Percentiles rank a stretch among this genome's conserved stretches.
Evolutionary conservation across 2,329 filamentous ascomycete species (phyloP).

Genomic region (Akanthomyces lecanii): DNA sequence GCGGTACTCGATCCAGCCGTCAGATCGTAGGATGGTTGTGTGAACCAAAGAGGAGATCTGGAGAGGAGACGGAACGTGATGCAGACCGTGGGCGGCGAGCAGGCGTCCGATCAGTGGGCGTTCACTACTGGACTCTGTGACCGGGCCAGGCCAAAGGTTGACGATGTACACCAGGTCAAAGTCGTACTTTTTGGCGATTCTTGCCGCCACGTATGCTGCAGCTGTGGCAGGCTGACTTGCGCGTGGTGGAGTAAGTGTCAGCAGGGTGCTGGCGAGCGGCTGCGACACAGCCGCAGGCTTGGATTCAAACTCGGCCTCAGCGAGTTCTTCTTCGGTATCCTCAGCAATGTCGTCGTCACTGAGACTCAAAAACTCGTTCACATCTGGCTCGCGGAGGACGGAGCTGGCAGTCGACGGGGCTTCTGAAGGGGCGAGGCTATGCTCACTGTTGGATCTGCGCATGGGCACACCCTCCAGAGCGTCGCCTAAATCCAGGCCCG

Average conservation of each 20-base stretch:
- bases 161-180: conserved; percentile 58
- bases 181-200: conserved; percentile 52
- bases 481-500: conserved; percentile 26
- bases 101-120: conserved; percentile 44
- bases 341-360: conserved; percentile 58
- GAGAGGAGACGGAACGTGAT: conserved; percentile 48
- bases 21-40: conserved; percentile 43
- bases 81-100: conserved; percentile 51
- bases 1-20: conserved; percentile 52
- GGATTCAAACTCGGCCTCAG: conserved; percentile 20
- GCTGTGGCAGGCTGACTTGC: conserved; percentile 40
- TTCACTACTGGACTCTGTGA: conserved; percentile 2
- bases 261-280: conserved; percentile 29
- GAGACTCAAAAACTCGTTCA: conserved; percentile 51
- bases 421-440: conserved; percentile 28
- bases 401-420: conserved; percentile 29
- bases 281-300: conserved; percentile 24
- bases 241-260: conserved; percentile 44
- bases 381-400: conserved; percentile 46
- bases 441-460: conserved; percentile 28
- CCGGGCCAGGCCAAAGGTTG: conserved; percentile 48
- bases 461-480: conserved; percentile 25
- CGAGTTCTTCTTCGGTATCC: conserved; percentile 25
- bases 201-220: conserved; percentile 51
- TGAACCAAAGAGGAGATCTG: conserved; percentile 48